Conservation (phyloP, 441 rosid species). For the Croton setiger region DNA sequence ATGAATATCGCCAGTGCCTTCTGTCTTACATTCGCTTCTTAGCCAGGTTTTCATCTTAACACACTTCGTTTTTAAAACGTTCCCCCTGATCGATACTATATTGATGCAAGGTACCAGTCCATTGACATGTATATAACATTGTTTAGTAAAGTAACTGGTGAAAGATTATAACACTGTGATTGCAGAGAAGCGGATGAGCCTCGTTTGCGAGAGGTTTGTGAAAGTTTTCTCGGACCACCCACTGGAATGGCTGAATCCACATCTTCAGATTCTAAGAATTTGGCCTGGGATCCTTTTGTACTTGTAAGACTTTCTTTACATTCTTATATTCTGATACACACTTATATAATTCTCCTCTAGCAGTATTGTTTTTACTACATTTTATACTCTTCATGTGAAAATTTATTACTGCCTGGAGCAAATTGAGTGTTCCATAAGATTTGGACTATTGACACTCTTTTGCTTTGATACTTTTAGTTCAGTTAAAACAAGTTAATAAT, state of each 20-base stretch:
- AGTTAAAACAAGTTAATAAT: too few relatives aligned
- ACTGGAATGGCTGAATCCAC: conserved; percentile 70
- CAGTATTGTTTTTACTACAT: too few relatives aligned
- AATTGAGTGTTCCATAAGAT: too few relatives aligned
- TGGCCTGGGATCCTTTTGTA: conserved; percentile 83
- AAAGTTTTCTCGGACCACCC: conserved; percentile 97
- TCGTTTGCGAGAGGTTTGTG: conserved; percentile 87
- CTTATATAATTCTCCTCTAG: too few relatives aligned
- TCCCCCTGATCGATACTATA: not conserved
- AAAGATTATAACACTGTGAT: not conserved
- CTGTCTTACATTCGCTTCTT: conserved; percentile 84
- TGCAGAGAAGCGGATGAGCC: conserved; percentile 96
- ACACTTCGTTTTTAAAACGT: conserved; percentile 4
- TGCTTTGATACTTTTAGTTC: too few relatives aligned
- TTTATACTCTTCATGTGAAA: too few relatives aligned
- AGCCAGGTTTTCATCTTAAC: conserved; percentile 51
- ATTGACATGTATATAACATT: not conserved
- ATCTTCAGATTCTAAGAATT: conserved; percentile 42
- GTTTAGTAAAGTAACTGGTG: not conserved
- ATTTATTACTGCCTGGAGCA: too few relatives aligned
- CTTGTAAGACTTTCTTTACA: conserved; percentile 49
- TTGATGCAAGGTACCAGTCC: not conserved
- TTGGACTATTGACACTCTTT: too few relatives aligned
- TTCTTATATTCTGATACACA: too few relatives aligned
- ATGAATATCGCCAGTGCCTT: conserved; percentile 91